phyloP scores from a whole-genome alignment of 2,329 filamentous ascomycete species.

The Triangularia setosa region DNA sequence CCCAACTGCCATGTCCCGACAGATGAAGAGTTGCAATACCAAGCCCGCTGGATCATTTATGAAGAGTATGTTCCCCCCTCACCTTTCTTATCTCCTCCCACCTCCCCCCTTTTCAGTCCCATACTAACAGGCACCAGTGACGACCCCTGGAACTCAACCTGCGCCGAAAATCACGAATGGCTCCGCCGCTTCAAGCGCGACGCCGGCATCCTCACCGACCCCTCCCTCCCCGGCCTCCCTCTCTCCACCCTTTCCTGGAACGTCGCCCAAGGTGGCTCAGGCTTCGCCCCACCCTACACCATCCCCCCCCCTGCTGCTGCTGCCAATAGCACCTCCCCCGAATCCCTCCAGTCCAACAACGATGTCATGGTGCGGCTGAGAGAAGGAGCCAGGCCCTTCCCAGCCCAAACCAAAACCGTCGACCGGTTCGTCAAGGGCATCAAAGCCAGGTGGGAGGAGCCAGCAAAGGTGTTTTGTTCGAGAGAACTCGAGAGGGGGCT shows the following conservation, averaged over 20 bases:
- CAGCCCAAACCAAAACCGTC: conserved; percentile 41
- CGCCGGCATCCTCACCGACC: conserved; percentile 44
- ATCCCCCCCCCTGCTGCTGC: conserved; percentile 40
- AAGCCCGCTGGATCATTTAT: conserved; percentile 60
- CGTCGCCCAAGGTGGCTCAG: conserved; percentile 47
- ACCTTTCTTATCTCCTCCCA: conserved; percentile 13
- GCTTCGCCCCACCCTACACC: conserved; percentile 54
- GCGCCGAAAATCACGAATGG: conserved; percentile 62
- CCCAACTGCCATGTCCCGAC: conserved; percentile 56
- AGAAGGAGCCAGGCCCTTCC: conserved; percentile 39
- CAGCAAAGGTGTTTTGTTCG: conserved; percentile 54
- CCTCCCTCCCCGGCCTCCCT: conserved; percentile 48
- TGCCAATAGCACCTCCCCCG: conserved; percentile 4
- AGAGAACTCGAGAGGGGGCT: conserved; percentile 56
- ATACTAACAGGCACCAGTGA: conserved; percentile 39
- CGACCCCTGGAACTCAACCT: conserved; percentile 62
- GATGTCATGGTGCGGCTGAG: conserved; percentile 30
- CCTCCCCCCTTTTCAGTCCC: conserved; percentile 18
- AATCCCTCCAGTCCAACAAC: not conserved
- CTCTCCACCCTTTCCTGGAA: conserved; percentile 42
- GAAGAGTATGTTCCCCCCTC: conserved; percentile 44
- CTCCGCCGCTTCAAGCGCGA: conserved; percentile 59
- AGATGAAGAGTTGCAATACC: conserved; percentile 61
- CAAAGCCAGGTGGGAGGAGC: conserved; percentile 41
- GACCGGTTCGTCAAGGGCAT: conserved; percentile 47